Evolutionary conservation across 2,329 filamentous ascomycete genomes (phyloP).

Genomic region (Monilinia aucupariae): DNA sequence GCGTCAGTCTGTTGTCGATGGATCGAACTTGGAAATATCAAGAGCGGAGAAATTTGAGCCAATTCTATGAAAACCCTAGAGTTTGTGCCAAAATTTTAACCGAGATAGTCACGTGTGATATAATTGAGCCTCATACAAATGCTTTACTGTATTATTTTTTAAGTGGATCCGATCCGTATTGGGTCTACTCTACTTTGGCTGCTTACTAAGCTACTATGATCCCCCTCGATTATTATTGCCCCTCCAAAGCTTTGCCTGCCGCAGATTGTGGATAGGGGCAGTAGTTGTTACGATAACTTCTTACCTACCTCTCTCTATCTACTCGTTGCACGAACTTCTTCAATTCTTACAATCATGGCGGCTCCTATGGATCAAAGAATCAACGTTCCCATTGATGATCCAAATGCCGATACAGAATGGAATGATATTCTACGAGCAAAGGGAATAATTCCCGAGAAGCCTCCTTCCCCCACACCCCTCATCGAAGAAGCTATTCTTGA

Average conservation of each 20-base stretch:
- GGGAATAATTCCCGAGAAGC: constrained; percentile 95
- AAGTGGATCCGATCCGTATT: neutral
- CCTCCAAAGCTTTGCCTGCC: no score
- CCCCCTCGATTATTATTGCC: no score
- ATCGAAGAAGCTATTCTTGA: constrained; percentile 91
- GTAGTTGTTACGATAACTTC: neutral
- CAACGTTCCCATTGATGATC: constrained; percentile 83
- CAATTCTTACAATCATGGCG: constrained; percentile 44
- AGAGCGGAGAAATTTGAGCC: constrained; percentile 18
- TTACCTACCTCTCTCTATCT: neutral
- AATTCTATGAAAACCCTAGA: constrained; percentile 19
- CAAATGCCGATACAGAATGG: constrained; percentile 98
- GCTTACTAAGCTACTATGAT: no score
- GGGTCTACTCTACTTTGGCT: neutral
- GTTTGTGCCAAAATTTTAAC: constrained; percentile 17
- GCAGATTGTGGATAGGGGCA: no score
- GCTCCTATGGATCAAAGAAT: constrained; percentile 59
- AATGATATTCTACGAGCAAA: constrained; percentile 98
- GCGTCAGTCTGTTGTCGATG: constrained; percentile 36
- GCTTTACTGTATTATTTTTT: neutral
- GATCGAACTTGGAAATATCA: constrained; percentile 20
- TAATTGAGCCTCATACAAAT: neutral
- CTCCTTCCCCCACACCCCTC: constrained; percentile 87
- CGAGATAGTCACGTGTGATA: constrained; percentile 13
- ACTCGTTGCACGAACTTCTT: neutral